Conservation (phyloP, 1,139 yeast species). For the Spencermartinsiella ligniputridi region DNA sequence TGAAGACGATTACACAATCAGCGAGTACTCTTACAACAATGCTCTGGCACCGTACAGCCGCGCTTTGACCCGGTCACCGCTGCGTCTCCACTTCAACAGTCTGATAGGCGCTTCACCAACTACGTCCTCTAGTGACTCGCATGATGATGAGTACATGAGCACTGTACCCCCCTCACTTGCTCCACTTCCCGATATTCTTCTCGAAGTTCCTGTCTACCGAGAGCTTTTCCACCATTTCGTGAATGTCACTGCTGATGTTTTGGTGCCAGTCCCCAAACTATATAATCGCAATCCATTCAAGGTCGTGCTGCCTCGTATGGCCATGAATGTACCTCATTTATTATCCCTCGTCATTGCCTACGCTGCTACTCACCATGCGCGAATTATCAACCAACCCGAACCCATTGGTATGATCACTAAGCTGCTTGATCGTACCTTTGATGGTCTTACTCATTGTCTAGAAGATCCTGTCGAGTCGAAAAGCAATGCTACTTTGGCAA, state of each 20-base stretch:
- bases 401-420: slow-evolving; percentile 48
- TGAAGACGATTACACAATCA: slow-evolving; percentile 13
- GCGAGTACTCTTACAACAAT: slow-evolving; percentile 10
- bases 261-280: slow-evolving; percentile 63
- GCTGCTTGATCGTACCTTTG: slow-evolving; percentile 52
- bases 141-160: slow-evolving; percentile 1
- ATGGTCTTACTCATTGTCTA: slow-evolving; percentile 50
- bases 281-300: slow-evolving; percentile 66
- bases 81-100: slow-evolving; percentile 5
- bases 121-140: slow-evolving; percentile 4
- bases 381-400: slow-evolving; percentile 33
- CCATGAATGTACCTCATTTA: slow-evolving; percentile 52
- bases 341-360: slow-evolving; percentile 62
- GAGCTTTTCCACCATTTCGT: slow-evolving; percentile 62
- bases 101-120: slow-evolving; percentile 10
- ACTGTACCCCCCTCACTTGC: slow-evolving; percentile 46
- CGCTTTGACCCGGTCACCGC: slow-evolving; percentile 1
- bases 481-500: slow-evolving; percentile 63
- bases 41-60: slow-evolving; percentile 3
- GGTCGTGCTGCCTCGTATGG: slow-evolving; percentile 62
- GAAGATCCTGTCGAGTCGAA: slow-evolving; percentile 51
- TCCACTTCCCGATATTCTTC: slow-evolving; percentile 56
- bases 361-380: slow-evolving; percentile 50
- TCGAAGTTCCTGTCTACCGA: slow-evolving; percentile 55
- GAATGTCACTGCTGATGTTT: slow-evolving; percentile 53